Conservation (phyloP, 1,139 yeast genomes). For the Trichomonascaceae sp. region DNA sequence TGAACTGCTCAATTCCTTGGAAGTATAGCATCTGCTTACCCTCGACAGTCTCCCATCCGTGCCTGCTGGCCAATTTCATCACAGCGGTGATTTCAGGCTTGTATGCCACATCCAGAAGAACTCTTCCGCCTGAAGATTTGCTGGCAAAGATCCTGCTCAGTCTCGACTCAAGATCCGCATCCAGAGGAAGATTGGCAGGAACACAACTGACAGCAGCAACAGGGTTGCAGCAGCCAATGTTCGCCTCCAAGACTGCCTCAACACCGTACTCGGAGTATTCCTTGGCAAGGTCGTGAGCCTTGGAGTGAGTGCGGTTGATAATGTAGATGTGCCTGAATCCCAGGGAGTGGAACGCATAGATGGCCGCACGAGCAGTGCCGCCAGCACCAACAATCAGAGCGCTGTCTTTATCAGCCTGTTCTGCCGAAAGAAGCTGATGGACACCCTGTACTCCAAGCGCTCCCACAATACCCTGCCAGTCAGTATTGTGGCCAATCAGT, state of each 20-base stretch:
- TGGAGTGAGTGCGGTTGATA: constrained; percentile 65
- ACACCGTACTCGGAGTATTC: constrained; percentile 58
- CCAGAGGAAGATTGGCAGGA: constrained; percentile 77
- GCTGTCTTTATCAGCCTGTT: constrained; percentile 7
- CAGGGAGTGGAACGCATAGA: constrained; percentile 66
- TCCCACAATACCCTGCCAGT: constrained; percentile 79
- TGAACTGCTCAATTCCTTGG: constrained; percentile 84
- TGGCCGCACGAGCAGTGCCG: constrained; percentile 94
- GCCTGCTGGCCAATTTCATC: constrained; percentile 58
- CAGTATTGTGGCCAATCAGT: constrained; percentile 82
- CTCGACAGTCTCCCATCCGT: constrained; percentile 60
- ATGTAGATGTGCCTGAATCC: constrained; percentile 71
- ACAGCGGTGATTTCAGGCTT: constrained; percentile 77
- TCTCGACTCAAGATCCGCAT: constrained; percentile 34
- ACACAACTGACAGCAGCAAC: constrained; percentile 70
- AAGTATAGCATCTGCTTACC: constrained; percentile 87
- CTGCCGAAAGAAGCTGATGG: constrained; percentile 6
- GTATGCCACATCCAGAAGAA: constrained; percentile 83
- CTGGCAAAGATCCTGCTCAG: constrained; percentile 19
- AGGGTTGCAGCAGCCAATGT: constrained; percentile 22
- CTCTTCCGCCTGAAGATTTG: constrained; percentile 32
- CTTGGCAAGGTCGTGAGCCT: constrained; percentile 44
- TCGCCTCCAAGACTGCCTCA: constrained; percentile 35
- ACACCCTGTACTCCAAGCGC: constrained; percentile 46
- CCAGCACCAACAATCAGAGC: constrained; percentile 83